Conservation (phyloP, 176 grass and related monocot genomes). For the Eleusine coracana region DNA sequence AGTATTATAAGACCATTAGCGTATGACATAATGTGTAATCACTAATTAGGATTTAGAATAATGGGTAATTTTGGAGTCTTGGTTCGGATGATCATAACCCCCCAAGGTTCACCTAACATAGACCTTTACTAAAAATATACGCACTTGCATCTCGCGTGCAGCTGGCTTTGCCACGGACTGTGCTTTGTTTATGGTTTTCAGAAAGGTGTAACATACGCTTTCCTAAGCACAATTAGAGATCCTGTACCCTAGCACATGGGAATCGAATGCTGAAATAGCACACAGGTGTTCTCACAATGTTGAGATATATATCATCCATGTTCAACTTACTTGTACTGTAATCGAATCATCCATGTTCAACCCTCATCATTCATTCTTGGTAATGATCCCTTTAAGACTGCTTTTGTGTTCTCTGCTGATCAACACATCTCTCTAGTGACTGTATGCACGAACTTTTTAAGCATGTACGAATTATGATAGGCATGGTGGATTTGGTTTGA, state of each 20-base stretch:
- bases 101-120: conserved; percentile 65
- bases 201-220: conserved; percentile 63
- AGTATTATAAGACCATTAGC: conserved; percentile 67
- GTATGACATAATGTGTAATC: conserved; percentile 41
- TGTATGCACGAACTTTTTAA: conserved; percentile 54
- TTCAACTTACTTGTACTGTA: conserved; percentile 39
- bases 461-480: conserved; percentile 61
- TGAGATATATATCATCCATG: conserved; percentile 42
- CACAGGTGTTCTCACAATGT: conserved; percentile 29
- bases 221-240: conserved; percentile 64
- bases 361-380: conserved; percentile 58
- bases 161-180: conserved; percentile 54
- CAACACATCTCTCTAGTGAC: conserved; percentile 42
- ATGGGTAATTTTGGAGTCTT: conserved; percentile 16
- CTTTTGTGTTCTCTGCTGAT: conserved; percentile 52
- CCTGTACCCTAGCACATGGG: conserved; percentile 64
- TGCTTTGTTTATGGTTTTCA: conserved; percentile 62
- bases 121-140: conserved; percentile 67
- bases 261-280: conserved; percentile 51
- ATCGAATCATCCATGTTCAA: conserved; percentile 57
- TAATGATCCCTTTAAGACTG: conserved; percentile 57
- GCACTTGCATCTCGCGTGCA: conserved; percentile 62
- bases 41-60: conserved; percentile 48
- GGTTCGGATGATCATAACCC: conserved; percentile 49
- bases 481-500: conserved; percentile 34